Conservation (phyloP, 2,329 filamentous ascomycete species). For the Phyllosticta citrichinensis region DNA sequence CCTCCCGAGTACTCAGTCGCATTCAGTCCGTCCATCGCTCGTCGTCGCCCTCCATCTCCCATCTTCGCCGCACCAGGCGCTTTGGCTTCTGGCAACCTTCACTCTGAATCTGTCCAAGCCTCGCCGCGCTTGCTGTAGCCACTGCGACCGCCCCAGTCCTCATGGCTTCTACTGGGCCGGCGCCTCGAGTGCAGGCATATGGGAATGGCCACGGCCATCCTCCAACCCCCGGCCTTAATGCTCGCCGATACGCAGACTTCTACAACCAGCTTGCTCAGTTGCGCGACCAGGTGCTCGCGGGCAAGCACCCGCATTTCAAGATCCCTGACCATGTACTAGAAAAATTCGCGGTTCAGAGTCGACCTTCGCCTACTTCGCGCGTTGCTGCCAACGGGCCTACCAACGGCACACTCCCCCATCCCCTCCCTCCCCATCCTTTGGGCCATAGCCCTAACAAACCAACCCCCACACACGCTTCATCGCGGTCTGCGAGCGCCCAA, state of each 20-base stretch:
- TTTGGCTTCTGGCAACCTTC: not conserved
- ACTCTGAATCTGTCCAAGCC: not conserved
- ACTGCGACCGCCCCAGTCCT: conserved; percentile 2
- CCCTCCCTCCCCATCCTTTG: conserved; percentile 2
- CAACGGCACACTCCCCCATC: conserved; percentile 2
- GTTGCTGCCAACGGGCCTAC: conserved; percentile 3
- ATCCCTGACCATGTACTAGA: conserved; percentile 44
- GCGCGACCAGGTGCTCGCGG: conserved; percentile 70
- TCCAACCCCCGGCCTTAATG: conserved; percentile 16
- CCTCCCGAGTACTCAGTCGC: not conserved
- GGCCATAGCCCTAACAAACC: conserved; percentile 14
- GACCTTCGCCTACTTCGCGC: conserved; percentile 16
- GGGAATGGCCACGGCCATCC: conserved; percentile 20
- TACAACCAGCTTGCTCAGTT: conserved; percentile 75
- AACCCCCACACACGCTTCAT: conserved; percentile 7
- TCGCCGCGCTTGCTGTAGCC: not conserved
- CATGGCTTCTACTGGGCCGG: conserved; percentile 11
- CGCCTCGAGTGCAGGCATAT: conserved; percentile 21
- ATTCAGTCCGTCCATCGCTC: not conserved
- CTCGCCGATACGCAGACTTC: conserved; percentile 36
- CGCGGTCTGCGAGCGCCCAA: conserved; percentile 8
- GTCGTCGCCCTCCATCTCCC: not conserved
- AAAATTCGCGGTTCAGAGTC: conserved; percentile 22
- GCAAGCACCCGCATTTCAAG: conserved; percentile 56
- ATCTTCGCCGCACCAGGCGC: conserved; percentile 2